Percentiles rank a stretch among this genome's conserved stretches.
phyloP scores from a whole-genome alignment of 352 stramenopile species.

The Phytophthora kernoviae region DNA sequence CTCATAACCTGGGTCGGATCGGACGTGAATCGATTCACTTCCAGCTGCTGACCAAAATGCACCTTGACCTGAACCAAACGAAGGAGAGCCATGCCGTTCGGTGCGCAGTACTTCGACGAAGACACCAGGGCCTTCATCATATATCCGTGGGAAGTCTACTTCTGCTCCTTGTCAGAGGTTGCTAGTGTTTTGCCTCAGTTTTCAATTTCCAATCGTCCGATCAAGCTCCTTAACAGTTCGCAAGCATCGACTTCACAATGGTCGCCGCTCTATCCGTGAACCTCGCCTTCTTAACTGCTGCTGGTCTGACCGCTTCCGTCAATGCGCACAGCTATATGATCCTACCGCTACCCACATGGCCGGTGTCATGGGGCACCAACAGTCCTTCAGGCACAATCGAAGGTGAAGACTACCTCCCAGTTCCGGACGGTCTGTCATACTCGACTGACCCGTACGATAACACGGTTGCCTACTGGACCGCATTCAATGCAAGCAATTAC shows the following conservation, averaged over 20 bases:
- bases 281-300: constrained; percentile 8
- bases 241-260: constrained; percentile 12
- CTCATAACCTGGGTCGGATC: constrained; percentile 10
- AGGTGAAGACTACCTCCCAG: constrained; percentile 35
- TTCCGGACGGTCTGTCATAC: constrained; percentile 40
- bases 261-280: constrained; percentile 10
- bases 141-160: too few relatives aligned
- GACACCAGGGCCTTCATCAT: not conserved
- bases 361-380: constrained; percentile 37
- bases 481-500: constrained; percentile 38
- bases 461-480: constrained; percentile 29
- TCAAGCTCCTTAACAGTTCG: constrained; percentile 11
- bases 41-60: constrained; percentile 29
- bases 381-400: constrained; percentile 41
- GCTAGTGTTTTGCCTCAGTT: constrained; percentile 28
- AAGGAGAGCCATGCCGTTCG: constrained; percentile 5
- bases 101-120: constrained; percentile 7
- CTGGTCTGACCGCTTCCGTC: constrained; percentile 3
- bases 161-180: constrained; percentile 1
- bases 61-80: constrained; percentile 5
- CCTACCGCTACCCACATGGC: constrained; percentile 37
- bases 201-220: constrained; percentile 12
- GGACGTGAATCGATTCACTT: constrained; percentile 18
- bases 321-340: constrained; percentile 38
- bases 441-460: constrained; percentile 33